Percentiles rank a stretch among this genome's conserved stretches.
phyloP scores from a whole-genome alignment of 176 grass and related monocot species.

The Juncus inflexus region DNA sequence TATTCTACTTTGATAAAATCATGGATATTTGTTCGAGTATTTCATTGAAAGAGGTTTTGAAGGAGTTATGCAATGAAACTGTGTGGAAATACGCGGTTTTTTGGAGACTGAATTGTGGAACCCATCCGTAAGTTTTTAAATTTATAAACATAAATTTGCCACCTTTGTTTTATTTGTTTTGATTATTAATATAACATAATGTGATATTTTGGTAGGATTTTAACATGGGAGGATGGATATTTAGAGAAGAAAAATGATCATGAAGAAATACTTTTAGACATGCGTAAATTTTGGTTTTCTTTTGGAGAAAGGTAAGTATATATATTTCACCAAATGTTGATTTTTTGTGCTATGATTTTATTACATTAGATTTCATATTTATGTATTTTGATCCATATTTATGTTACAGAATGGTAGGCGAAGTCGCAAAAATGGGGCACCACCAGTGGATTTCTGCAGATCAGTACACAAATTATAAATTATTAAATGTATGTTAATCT shows the following conservation, averaged over 20 bases:
- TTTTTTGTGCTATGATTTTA: neutral
- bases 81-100: constrained; percentile 62
- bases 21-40: constrained; percentile 13
- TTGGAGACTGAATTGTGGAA: constrained; percentile 43
- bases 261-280: constrained; percentile 37
- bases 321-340: constrained; percentile 6
- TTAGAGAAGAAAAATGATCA: constrained; percentile 28
- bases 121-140: constrained; percentile 36
- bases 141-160: constrained; percentile 15
- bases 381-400: neutral
- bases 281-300: constrained; percentile 39
- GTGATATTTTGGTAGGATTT: constrained; percentile 40
- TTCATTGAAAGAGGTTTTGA: constrained; percentile 32
- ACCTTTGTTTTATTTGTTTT: neutral
- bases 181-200: neutral
- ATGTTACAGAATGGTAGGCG: constrained; percentile 45
- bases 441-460: constrained; percentile 51
- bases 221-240: constrained; percentile 61
- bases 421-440: constrained; percentile 46
- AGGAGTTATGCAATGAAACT: constrained; percentile 49
- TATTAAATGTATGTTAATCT: constrained; percentile 39
- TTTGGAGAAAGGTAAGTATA: constrained; percentile 65
- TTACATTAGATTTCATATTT: neutral
- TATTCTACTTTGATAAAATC: constrained; percentile 8
- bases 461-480: constrained; percentile 5